Evolutionary conservation across 345 rosid genomes (phyloP).

Genomic region (Brassica juncea): DNA sequence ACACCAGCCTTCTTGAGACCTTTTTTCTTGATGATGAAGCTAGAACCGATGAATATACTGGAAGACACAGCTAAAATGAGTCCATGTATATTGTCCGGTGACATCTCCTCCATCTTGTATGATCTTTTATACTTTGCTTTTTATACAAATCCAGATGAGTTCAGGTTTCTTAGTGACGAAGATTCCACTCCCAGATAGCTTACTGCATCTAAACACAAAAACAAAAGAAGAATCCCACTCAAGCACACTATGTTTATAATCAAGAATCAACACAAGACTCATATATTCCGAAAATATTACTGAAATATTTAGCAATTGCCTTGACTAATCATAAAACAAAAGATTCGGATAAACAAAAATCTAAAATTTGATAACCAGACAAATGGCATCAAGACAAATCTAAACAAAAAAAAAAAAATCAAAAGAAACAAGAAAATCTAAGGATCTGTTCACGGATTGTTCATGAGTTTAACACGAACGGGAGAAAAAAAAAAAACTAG

Average conservation of each 20-base stretch:
- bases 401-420: not conserved
- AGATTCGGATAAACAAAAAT: not conserved
- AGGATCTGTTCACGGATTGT: not conserved
- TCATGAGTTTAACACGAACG: not conserved
- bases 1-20: slow-evolving; percentile 74
- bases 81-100: slow-evolving; percentile 73
- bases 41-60: slow-evolving; percentile 87
- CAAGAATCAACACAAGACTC: not conserved
- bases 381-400: slow-evolving; percentile 20
- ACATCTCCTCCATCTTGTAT: slow-evolving; percentile 45
- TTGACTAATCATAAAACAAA: not conserved
- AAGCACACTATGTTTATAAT: not conserved
- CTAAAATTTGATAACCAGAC: slow-evolving; percentile 11
- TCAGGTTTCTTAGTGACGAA: not conserved
- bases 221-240: not conserved
- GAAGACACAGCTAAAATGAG: slow-evolving; percentile 81
- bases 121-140: not conserved
- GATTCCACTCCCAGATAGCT: not conserved
- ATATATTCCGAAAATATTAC: not conserved
- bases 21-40: slow-evolving; percentile 89
- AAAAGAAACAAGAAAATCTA: not conserved
- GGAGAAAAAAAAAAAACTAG: not conserved
- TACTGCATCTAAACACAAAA: not conserved
- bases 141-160: slow-evolving; percentile 10
- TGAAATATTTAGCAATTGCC: not conserved